A percentile compares a stretch with the other conserved stretches of the same genome.
phyloP scores from a whole-genome alignment of 345 rosid species.

The Luvunga scandens region DNA sequence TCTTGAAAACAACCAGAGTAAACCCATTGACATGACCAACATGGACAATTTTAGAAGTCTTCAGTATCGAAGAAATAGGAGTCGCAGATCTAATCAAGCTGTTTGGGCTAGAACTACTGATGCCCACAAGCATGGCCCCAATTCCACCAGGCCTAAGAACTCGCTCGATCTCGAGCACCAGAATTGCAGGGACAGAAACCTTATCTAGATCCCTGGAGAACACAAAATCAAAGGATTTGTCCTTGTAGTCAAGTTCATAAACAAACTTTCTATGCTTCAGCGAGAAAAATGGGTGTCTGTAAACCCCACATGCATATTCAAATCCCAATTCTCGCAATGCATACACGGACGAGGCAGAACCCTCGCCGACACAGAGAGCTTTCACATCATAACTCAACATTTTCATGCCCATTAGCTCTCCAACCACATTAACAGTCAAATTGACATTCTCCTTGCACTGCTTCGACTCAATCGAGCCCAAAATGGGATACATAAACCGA shows the following conservation, averaged over 20 bases:
- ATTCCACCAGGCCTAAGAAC: slow-evolving; percentile 73
- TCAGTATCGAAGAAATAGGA: slow-evolving; percentile 69
- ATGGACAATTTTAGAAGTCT: slow-evolving; percentile 61
- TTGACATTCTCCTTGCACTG: slow-evolving; percentile 48
- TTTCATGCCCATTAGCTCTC: slow-evolving; percentile 51
- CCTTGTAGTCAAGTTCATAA: slow-evolving; percentile 57
- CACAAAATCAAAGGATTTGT: slow-evolving; percentile 69
- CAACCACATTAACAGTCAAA: slow-evolving; percentile 45
- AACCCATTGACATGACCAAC: slow-evolving; percentile 53
- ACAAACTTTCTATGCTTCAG: slow-evolving; percentile 51
- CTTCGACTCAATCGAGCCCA: slow-evolving; percentile 39
- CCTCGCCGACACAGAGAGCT: slow-evolving; percentile 77
- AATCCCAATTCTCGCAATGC: slow-evolving; percentile 63
- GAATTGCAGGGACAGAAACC: slow-evolving; percentile 66
- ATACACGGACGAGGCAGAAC: slow-evolving; percentile 49
- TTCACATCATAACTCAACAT: slow-evolving; percentile 45
- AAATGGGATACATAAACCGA: slow-evolving; percentile 43
- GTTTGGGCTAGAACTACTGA: slow-evolving; percentile 39
- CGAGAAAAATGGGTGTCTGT: slow-evolving; percentile 56
- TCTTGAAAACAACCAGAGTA: slow-evolving; percentile 74
- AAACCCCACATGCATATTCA: slow-evolving; percentile 43
- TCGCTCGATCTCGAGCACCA: slow-evolving; percentile 85
- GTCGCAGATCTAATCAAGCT: slow-evolving; percentile 70
- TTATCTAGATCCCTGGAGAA: slow-evolving; percentile 60
- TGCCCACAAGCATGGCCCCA: slow-evolving; percentile 72